Evolutionary conservation across 306 rosid species (phyloP).

Genomic region (Lotus japonicus): DNA sequence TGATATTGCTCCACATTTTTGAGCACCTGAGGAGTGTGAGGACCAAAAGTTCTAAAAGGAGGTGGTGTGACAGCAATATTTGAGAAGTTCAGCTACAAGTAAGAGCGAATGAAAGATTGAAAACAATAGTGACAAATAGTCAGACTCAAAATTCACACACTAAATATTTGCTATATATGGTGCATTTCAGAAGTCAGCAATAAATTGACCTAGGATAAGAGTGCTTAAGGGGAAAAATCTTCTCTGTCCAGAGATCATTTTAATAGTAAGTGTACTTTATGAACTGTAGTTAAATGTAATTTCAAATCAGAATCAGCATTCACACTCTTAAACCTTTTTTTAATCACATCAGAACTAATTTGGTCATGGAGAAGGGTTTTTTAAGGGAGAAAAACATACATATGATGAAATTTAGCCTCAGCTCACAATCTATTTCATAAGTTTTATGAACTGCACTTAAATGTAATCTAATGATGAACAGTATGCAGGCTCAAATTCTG

Average conservation of each 20-base stretch:
- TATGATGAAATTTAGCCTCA: neutral
- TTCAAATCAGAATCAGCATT: no score
- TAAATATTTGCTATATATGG: neutral
- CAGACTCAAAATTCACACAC: neutral
- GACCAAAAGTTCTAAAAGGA: constrained; percentile 57
- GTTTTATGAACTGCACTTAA: neutral
- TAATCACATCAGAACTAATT: no score
- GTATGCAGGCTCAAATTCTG: neutral
- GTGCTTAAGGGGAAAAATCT: no score
- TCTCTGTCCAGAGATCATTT: no score
- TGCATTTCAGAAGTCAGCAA: neutral
- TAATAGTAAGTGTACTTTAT: no score
- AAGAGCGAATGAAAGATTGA: constrained; percentile 13
- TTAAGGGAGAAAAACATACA: no score
- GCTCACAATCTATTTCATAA: neutral
- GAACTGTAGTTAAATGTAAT: no score
- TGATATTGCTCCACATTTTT: constrained; percentile 73
- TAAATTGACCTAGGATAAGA: neutral
- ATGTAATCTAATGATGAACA: neutral
- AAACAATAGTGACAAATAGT: neutral
- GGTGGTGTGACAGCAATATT: constrained; percentile 48
- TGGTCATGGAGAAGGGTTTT: no score
- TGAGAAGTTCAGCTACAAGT: constrained; percentile 45
- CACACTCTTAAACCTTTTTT: no score
- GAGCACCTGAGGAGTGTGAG: constrained; percentile 66